Percentiles rank a stretch among this genome's conserved stretches.
Conservation (phyloP, 352 stramenopile species). For the Globisporangium heterothallicum region DNA sequence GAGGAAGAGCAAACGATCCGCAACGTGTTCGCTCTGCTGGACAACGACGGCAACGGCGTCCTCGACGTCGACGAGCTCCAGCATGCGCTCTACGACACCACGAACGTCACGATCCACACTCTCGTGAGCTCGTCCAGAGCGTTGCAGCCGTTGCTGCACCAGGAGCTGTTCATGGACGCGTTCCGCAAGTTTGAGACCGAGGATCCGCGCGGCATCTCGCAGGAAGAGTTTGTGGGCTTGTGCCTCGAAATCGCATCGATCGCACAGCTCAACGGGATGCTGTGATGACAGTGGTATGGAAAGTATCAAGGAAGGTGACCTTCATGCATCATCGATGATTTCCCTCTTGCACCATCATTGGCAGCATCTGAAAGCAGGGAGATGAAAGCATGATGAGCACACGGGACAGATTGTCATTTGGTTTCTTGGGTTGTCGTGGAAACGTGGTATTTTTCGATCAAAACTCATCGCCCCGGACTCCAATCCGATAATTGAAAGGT, state of each 20-base stretch:
- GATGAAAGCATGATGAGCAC: no score
- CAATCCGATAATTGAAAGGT: no score
- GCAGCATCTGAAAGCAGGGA: no score
- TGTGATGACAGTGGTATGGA: constrained; percentile 9
- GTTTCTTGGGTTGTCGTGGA: no score
- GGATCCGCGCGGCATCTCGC: constrained; percentile 50
- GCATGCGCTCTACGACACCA: constrained; percentile 29
- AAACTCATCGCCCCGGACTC: no score
- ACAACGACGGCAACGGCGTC: constrained; percentile 51
- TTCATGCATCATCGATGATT: no score
- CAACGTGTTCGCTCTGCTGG: constrained; percentile 47
- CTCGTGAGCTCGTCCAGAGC: constrained; percentile 42
- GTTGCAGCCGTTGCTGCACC: constrained; percentile 51
- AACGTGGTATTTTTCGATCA: no score
- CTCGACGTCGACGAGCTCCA: constrained; percentile 62
- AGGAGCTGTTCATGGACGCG: constrained; percentile 56
- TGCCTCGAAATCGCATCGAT: constrained; percentile 61
- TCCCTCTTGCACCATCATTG: no score
- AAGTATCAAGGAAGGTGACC: neutral
- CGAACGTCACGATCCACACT: constrained; percentile 18
- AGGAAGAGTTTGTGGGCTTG: constrained; percentile 72
- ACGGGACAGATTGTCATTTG: no score
- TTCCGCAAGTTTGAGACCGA: constrained; percentile 55
- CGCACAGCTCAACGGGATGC: constrained; percentile 36
- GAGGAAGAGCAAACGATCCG: constrained; percentile 47